A percentile compares a stretch with the other conserved stretches of the same genome.
Conservation (phyloP, 2,329 filamentous ascomycete species). For the Aspergillus unguis region DNA sequence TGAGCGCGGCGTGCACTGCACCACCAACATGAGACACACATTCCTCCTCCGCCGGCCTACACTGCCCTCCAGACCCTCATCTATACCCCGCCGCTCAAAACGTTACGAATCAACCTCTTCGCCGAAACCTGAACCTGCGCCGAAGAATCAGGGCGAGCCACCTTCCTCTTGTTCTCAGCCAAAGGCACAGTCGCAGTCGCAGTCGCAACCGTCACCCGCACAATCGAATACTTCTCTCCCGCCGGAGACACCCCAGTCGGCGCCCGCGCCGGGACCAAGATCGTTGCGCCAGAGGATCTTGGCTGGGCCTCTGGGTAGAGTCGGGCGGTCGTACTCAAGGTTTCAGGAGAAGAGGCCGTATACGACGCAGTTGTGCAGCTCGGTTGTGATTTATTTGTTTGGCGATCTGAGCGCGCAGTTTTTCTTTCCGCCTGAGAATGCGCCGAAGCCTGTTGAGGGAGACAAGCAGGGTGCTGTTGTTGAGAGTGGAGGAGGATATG, state of each 20-base stretch:
- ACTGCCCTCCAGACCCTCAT: constrained; percentile 4
- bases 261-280: constrained; percentile 16
- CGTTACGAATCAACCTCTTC: constrained; percentile 15
- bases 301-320: constrained; percentile 31
- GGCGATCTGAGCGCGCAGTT: constrained; percentile 76
- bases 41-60: constrained; percentile 15
- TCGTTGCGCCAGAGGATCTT: constrained; percentile 31
- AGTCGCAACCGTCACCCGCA: constrained; percentile 2
- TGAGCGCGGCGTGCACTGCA: neutral
- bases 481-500: constrained; percentile 51
- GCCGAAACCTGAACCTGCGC: constrained; percentile 5
- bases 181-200: neutral
- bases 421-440: constrained; percentile 47
- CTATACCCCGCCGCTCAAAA: constrained; percentile 11
- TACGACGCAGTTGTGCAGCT: constrained; percentile 72
- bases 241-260: constrained; percentile 17
- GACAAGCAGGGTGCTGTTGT: constrained; percentile 34
- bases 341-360: constrained; percentile 71
- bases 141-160: constrained; percentile 5
- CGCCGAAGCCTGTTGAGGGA: constrained; percentile 10
- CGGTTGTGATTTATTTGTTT: constrained; percentile 72
- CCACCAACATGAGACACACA: constrained; percentile 14
- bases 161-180: neutral
- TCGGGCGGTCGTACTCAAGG: constrained; percentile 57
- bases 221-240: constrained; percentile 15